Evolutionary conservation across 208 protist genomes (phyloP), one percentile per base, ranked within the genome.

Genomic region (Angomonas ambiguus): DNA sequence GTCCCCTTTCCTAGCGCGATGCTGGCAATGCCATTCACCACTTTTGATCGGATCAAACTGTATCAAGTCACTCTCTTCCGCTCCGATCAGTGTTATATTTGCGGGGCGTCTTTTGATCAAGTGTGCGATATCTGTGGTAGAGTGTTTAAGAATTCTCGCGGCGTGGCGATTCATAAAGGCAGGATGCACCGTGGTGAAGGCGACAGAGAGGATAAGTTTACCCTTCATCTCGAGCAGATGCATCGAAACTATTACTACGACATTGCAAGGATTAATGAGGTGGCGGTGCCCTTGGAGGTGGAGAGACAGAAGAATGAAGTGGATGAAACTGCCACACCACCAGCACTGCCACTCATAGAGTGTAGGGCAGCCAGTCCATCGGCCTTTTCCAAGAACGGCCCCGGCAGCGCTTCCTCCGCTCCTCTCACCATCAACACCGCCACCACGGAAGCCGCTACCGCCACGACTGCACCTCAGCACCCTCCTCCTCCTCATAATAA

Each of bases 401-500:
- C n/a, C n/a, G n/a, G n/a, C n/a, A n/a, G n/a, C n/a, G n/a, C n/a
- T n/a, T n/a, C n/a, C n/a, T n/a, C n/a, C n/a, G n/a, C n/a, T n/a
- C n/a, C n/a, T n/a, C n/a, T n/a, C 16, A 45, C 11, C 16, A n/a
- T 45, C 38, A n/a, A 45, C 38, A 45, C 8, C 38, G 38, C 38
- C 38, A n/a, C 38, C 38, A 45, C 38, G 11, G 38, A 8, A 16
- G 38, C 16, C 38, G 38, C 8, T 45, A 8, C 38, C 38, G 38
- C 38, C 38, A 45, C 38, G 38, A 45, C 38, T n/a, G n/a, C n/a
- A n/a, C n/a, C n/a, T n/a, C n/a, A n/a, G n/a, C n/a, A n/a, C n/a
- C n/a, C n/a, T n/a, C n/a, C n/a, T n/a, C n/a, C n/a, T n/a, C n/a
- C 41, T 48, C 41, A 48, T 48, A 48, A 48, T 18, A 48, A 48